These are phyloP conservation scores for Hanseniaspora vineae DNA, from an alignment of 805 yeast genomes.

Conservation along the genomic window DNA sequence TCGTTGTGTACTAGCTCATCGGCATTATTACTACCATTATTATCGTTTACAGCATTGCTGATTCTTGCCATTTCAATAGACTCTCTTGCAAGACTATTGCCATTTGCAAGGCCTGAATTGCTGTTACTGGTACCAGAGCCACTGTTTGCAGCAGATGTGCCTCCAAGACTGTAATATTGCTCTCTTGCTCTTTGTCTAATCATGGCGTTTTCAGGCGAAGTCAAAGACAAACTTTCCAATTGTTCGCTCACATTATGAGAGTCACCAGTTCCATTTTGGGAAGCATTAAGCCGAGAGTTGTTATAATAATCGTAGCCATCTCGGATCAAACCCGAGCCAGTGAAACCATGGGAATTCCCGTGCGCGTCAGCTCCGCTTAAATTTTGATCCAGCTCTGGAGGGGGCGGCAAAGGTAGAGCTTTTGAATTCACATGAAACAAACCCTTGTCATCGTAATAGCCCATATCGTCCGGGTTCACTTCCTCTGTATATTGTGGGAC, in stretches of 20 bases:
- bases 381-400: conserved; percentile 5
- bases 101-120: no score
- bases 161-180: background rate
- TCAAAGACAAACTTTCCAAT: background rate
- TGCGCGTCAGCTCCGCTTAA: no score
- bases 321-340: background rate
- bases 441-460: conserved; percentile 59
- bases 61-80: background rate
- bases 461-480: conserved; percentile 64
- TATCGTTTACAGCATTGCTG: background rate
- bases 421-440: conserved; percentile 29
- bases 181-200: background rate
- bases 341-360: no score
- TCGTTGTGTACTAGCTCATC: background rate
- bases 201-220: background rate
- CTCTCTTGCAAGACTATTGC: background rate
- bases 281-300: background rate
- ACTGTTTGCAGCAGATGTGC: background rate
- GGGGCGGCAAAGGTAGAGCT: conserved; percentile 19
- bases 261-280: background rate
- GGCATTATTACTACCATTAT: background rate
- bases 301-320: background rate
- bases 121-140: background rate
- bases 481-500: conserved; percentile 60
- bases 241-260: background rate